A percentile compares a stretch with the other conserved stretches of the same genome.
phyloP scores from a whole-genome alignment of 768 basidiomycete genomes.

The Suillus variegatus region DNA sequence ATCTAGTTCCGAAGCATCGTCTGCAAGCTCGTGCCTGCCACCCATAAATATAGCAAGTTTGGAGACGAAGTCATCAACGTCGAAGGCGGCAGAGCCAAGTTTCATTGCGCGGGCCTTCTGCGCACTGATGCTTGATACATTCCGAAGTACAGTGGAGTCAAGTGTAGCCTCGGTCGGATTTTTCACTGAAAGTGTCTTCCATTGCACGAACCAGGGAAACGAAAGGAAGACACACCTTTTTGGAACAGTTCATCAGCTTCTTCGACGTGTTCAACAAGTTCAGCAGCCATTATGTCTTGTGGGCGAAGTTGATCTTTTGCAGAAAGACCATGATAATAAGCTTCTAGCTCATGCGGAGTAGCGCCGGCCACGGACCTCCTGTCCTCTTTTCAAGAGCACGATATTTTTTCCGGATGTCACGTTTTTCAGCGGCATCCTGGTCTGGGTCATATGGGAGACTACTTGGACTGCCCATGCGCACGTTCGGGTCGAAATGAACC shows the following conservation, averaged over 20 bases:
- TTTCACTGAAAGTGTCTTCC: conserved; percentile 48
- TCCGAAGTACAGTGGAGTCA: conserved; percentile 80
- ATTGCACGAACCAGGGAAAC: background rate
- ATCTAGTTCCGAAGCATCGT: conserved; percentile 54
- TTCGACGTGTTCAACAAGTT: conserved; percentile 56
- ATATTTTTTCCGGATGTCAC: conserved; percentile 72
- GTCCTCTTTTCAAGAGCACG: conserved; percentile 63
- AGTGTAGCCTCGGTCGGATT: conserved; percentile 88
- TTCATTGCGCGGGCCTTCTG: conserved; percentile 92
- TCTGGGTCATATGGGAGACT: conserved; percentile 75
- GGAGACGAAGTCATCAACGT: conserved; percentile 86
- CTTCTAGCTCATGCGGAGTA: background rate
- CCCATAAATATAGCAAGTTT: conserved; percentile 79
- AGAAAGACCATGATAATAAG: conserved; percentile 6
- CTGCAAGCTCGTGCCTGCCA: conserved; percentile 48
- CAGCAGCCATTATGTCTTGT: conserved; percentile 56
- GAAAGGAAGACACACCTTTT: conserved; percentile 47
- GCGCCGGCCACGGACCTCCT: conserved; percentile 49
- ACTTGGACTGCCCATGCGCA: conserved; percentile 14
- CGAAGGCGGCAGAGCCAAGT: conserved; percentile 85
- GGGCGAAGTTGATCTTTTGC: conserved; percentile 53
- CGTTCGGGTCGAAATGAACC: conserved; percentile 16
- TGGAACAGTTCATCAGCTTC: conserved; percentile 62
- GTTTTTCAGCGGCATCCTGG: conserved; percentile 80
- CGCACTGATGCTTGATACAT: conserved; percentile 76